These are phyloP conservation scores for Diutina catenulata DNA, from an alignment of 1,139 yeast genomes.

Conservation along the genomic window DNA sequence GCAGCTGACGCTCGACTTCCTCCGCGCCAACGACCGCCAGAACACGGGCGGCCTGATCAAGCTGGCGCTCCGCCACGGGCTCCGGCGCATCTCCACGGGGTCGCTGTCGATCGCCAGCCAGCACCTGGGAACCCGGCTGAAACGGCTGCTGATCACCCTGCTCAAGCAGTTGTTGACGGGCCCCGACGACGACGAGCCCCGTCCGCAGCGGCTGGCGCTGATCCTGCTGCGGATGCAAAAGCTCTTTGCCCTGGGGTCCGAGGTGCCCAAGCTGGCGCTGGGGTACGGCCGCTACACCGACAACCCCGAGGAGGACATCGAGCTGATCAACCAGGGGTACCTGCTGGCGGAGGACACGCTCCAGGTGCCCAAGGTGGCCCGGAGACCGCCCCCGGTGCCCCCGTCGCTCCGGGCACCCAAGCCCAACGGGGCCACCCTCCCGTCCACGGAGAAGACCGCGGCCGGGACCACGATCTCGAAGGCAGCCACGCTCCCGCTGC, in stretches of 20 bases:
- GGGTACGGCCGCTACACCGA: conserved; percentile 73
- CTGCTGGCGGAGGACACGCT: too few species aligned
- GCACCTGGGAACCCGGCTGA: conserved; percentile 12
- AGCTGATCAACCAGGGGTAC: conserved; percentile 28
- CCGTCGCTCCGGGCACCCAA: background rate
- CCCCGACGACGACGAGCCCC: conserved; percentile 6
- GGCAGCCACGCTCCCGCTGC: conserved; percentile 5
- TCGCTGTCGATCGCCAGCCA: conserved; percentile 12
- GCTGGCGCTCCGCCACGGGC: conserved; percentile 22
- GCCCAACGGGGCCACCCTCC: background rate
- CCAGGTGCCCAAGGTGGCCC: conserved; percentile 7
- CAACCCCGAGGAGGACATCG: conserved; percentile 17
- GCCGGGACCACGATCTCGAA: background rate
- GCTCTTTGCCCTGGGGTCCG: conserved; percentile 37
- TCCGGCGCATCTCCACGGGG: conserved; percentile 32
- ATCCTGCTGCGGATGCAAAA: conserved; percentile 62
- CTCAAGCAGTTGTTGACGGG: conserved; percentile 35
- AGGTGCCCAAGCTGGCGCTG: conserved; percentile 46
- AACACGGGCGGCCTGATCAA: conserved; percentile 38
- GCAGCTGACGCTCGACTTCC: conserved; percentile 37
- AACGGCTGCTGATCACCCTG: conserved; percentile 30
- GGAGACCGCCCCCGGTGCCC: conserved; percentile 4
- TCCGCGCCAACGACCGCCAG: conserved; percentile 36
- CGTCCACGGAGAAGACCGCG: background rate
- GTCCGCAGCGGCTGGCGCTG: conserved; percentile 23